phyloP scores from a whole-genome alignment of 2,329 filamentous ascomycete species.

The Shiraia bambusicola region DNA sequence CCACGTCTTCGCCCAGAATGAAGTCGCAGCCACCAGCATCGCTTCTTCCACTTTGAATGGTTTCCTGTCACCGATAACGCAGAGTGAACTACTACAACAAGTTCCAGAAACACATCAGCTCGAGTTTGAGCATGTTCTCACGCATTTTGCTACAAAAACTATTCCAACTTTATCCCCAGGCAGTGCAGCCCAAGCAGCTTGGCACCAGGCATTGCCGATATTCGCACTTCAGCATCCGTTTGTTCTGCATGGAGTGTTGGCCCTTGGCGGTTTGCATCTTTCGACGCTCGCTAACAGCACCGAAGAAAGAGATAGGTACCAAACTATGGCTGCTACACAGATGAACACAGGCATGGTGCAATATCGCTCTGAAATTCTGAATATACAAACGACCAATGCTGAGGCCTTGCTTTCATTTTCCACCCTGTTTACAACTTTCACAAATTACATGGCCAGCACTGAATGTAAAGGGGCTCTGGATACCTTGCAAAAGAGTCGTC shows the following conservation, averaged over 20 bases:
- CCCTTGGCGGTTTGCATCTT: slow-evolving; percentile 48
- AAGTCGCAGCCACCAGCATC: slow-evolving; percentile 1
- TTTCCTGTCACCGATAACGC: slow-evolving; percentile 11
- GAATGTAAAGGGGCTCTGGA: slow-evolving; percentile 16
- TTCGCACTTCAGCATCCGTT: slow-evolving; percentile 44
- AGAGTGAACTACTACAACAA: slow-evolving; percentile 11
- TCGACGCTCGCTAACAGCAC: slow-evolving; percentile 29
- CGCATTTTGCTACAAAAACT: slow-evolving; percentile 26
- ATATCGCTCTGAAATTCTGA: slow-evolving; percentile 22
- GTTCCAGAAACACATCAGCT: slow-evolving; percentile 11
- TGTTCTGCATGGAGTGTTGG: slow-evolving; percentile 47
- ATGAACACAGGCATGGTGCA: slow-evolving; percentile 25
- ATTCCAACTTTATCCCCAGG: slow-evolving; percentile 21
- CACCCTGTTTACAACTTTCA: slow-evolving; percentile 17
- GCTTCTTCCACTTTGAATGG: slow-evolving; percentile 9
- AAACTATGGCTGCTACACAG: slow-evolving; percentile 24
- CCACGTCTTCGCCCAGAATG: slow-evolving; percentile 6
- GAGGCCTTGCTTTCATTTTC: slow-evolving; percentile 42
- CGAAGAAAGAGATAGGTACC: slow-evolving; percentile 14
- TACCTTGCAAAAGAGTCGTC: neutral
- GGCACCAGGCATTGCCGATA: slow-evolving; percentile 28
- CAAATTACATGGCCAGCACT: slow-evolving; percentile 14
- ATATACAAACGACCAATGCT: slow-evolving; percentile 44
- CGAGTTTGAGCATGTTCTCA: slow-evolving; percentile 19
- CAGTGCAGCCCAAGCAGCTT: slow-evolving; percentile 13